Base-by-base conservation (phyloP, 148 eudicot genomes). In the Arctostaphylos glauca region DNA sequence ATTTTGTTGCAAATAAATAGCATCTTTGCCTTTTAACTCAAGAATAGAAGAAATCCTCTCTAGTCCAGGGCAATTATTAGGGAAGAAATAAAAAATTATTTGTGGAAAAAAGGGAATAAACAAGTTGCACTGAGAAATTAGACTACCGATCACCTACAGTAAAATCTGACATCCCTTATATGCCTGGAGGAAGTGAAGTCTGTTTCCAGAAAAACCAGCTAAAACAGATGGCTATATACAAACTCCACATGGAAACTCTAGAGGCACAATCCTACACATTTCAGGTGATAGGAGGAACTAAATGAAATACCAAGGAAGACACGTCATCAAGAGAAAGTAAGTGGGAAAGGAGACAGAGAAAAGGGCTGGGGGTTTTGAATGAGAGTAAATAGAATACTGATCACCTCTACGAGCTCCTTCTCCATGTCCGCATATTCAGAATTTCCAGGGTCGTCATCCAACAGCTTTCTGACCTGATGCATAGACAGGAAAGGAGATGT, bases 361-460 rank as follows among this genome's bases (percentile, higher is more conserved):
- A 50, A 13, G 12, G 50, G 73, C 66, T 14, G 43, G 31, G 21
- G 46, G 4, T 9, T 7, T 18, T 48, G 72, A 68, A 64, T 3
- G 53, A 71, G 50, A 72, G 71, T 53, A 55, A 52, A 23, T 70
- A 77, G 80, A 85, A 83, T 56, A 79, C 81, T 83, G 80, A 90
- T 88, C 89, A 97, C 99, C 99, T 97, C 99, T 58, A 81, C 89
- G 86, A 97, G 97, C 89, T 97, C 99, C 86, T 91, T 94, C 81
- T 90, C 94, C 98, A 94, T 95, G 83, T 97, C 99, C 64, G 82
- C 86, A 88, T 89, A 94, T 81, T 97, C 99, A 78, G 94, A 84
- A 83, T 97, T 97, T 55, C 89, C 92, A 59, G 97, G 99, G 48
- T 94, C 98, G 83, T 92, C 95, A 73, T 86, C 89, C 89, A 97